A percentile compares a stretch with the other conserved stretches of the same genome.
Evolutionary conservation across 805 yeast species (phyloP).

Genomic region (Ascoidea asiatica): DNA sequence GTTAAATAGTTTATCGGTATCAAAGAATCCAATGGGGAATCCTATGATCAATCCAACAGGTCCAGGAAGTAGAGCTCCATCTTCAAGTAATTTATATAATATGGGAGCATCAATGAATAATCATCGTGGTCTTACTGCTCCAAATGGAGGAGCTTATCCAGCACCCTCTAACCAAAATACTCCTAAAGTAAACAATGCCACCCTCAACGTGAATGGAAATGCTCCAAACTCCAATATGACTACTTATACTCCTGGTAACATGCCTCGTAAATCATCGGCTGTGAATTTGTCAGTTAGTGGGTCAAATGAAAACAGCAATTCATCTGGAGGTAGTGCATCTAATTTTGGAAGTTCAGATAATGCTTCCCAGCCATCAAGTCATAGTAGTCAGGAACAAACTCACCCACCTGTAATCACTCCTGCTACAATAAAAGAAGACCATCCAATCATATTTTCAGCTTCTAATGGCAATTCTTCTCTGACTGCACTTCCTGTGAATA

Average conservation of each 20-base stretch:
- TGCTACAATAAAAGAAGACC: neutral
- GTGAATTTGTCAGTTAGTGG: neutral
- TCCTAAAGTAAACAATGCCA: neutral
- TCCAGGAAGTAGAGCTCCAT: neutral
- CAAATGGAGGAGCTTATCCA: neutral
- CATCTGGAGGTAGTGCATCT: neutral
- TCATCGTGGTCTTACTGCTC: neutral
- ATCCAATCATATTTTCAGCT: neutral
- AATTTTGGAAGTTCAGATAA: neutral
- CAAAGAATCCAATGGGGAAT: neutral
- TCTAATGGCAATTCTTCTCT: neutral
- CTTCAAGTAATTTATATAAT: neutral
- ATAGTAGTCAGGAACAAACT: neutral
- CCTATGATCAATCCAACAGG: too few species aligned
- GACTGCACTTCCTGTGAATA: too few species aligned
- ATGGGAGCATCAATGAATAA: neutral
- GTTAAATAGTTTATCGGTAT: neutral
- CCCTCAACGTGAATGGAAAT: neutral
- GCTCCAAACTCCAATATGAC: too few species aligned
- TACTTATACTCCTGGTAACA: too few species aligned
- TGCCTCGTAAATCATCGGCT: neutral
- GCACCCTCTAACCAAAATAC: neutral
- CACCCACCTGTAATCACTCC: neutral
- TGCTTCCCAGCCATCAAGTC: neutral
- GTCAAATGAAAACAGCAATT: neutral